Evolutionary conservation across 2,329 filamentous ascomycete genomes (phyloP).

Genomic region (Ophiocordyceps australis): DNA sequence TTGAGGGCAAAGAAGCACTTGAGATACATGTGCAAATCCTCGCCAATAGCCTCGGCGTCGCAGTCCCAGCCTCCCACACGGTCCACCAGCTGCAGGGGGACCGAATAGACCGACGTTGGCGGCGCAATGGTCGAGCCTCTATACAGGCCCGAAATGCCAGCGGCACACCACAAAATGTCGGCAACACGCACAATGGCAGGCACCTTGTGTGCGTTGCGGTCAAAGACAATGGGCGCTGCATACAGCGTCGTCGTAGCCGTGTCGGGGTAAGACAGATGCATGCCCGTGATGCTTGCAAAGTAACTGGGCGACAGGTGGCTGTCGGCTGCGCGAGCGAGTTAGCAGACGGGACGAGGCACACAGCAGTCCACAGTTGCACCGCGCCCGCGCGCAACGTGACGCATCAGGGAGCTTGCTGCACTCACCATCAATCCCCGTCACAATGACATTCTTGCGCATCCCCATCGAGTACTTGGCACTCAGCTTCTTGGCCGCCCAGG

Average conservation of each 20-base stretch:
- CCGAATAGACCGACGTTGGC: conserved; percentile 56
- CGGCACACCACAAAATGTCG: conserved; percentile 54
- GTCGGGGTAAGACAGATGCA: conserved; percentile 41
- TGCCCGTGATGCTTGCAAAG: conserved; percentile 43
- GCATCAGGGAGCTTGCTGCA: no score
- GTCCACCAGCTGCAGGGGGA: conserved; percentile 48
- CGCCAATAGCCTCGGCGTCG: conserved; percentile 52
- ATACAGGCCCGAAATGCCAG: conserved; percentile 52
- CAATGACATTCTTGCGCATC: conserved; percentile 40
- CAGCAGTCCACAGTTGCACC: not conserved
- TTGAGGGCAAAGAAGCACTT: conserved; percentile 63
- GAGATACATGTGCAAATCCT: conserved; percentile 62
- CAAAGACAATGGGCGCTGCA: conserved; percentile 53
- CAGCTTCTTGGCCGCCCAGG: conserved; percentile 50
- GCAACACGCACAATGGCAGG: conserved; percentile 52
- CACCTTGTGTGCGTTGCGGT: conserved; percentile 52
- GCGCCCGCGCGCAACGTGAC: not conserved
- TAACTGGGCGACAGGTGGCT: conserved; percentile 53
- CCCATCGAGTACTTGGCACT: conserved; percentile 38
- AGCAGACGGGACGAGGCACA: not conserved
- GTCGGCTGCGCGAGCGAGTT: conserved; percentile 30
- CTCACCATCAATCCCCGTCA: conserved; percentile 59
- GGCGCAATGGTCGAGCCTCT: conserved; percentile 44
- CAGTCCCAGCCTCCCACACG: conserved; percentile 57
- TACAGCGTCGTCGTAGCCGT: conserved; percentile 47